These are phyloP conservation scores for Spergularia marina DNA, from an alignment of 148 eudicot genomes.

Conservation along the genomic window DNA sequence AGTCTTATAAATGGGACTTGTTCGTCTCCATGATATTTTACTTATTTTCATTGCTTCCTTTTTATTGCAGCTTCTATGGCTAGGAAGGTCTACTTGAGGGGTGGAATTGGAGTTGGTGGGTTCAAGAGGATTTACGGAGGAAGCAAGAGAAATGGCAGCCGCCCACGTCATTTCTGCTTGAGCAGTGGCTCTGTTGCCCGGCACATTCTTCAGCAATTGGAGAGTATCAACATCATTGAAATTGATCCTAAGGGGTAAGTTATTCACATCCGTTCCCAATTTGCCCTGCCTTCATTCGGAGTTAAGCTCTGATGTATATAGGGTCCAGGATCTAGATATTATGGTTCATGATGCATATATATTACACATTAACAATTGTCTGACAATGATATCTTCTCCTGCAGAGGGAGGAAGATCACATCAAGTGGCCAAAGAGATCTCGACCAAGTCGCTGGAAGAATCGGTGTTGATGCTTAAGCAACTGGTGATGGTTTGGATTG, in stretches of 20 bases:
- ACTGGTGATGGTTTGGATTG: neutral
- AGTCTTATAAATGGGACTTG: no score
- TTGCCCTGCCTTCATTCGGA: no score
- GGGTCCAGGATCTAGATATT: no score
- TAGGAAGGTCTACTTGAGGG: conserved; percentile 76
- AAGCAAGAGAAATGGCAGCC: conserved; percentile 71
- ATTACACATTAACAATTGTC: neutral
- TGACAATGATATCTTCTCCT: neutral
- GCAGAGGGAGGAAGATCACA: conserved; percentile 67
- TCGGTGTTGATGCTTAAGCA: conserved; percentile 33
- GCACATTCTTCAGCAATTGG: conserved; percentile 71
- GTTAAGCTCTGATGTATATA: no score
- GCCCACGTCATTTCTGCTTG: conserved; percentile 75
- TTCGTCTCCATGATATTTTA: no score
- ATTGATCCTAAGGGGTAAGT: conserved; percentile 71
- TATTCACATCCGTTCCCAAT: neutral
- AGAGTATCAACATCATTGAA: conserved; percentile 56
- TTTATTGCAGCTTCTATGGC: conserved; percentile 62
- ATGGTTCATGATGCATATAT: no score
- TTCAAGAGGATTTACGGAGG: conserved; percentile 78
- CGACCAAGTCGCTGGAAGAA: conserved; percentile 68
- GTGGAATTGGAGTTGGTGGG: conserved; percentile 81
- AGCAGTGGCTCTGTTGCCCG: conserved; percentile 74
- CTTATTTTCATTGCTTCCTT: neutral
- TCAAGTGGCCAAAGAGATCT: conserved; percentile 67